phyloP scores from a whole-genome alignment of 306 rosid genomes.

The Astragalus glycyphyllos region DNA sequence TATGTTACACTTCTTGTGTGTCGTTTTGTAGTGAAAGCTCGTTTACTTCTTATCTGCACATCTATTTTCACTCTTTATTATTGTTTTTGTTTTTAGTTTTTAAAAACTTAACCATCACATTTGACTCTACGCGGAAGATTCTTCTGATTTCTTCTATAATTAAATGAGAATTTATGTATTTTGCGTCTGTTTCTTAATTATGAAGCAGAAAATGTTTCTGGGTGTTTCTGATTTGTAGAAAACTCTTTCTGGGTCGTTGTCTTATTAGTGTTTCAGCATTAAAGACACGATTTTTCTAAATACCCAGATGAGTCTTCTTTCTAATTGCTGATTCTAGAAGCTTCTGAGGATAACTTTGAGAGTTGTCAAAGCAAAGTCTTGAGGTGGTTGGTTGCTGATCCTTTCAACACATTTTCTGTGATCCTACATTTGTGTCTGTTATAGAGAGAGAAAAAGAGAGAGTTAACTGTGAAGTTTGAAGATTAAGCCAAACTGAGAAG shows the following conservation, averaged over 20 bases:
- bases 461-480: conserved; percentile 51
- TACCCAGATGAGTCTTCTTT: conserved; percentile 27
- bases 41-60: conserved; percentile 21
- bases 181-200: conserved; percentile 47
- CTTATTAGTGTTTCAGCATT: conserved; percentile 27
- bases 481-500: conserved; percentile 59
- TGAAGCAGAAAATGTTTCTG: conserved; percentile 41
- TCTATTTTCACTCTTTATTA: background rate
- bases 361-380: conserved; percentile 42
- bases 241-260: conserved; percentile 42
- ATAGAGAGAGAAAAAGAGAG: conserved; percentile 39
- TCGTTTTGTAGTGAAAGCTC: conserved; percentile 38
- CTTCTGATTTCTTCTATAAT: conserved; percentile 1
- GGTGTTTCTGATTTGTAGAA: conserved; percentile 49
- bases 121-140: conserved; percentile 37
- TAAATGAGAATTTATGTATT: conserved; percentile 35
- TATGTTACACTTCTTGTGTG: conserved; percentile 8
- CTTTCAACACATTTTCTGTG: conserved; percentile 37
- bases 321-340: conserved; percentile 50
- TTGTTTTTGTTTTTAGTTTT: too few relatives aligned
- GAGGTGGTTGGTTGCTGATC: conserved; percentile 36
- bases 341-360: conserved; percentile 30
- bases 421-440: conserved; percentile 33
- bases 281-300: conserved; percentile 46
- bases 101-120: conserved; percentile 25